Base-by-base conservation (phyloP, 805 yeast genomes). In the Metschnikowia lachancei region DNA sequence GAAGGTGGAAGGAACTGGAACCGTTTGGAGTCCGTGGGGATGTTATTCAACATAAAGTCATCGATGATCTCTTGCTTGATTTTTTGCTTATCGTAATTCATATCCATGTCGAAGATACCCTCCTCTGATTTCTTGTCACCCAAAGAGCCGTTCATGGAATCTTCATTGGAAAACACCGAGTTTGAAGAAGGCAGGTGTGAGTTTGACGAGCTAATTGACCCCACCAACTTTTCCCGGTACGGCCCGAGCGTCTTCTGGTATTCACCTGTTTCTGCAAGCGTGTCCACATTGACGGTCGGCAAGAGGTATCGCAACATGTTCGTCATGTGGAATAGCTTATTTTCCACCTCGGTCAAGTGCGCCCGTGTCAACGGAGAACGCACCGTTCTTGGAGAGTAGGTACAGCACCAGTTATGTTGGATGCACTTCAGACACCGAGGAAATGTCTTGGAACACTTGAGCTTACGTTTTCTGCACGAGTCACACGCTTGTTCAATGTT, bases 291-390 rank as follows among this genome's bases (percentile, higher is more conserved):
- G 31, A 50, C 48, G 43, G 51, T 36, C 4, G 74, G 70, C 41
- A 72, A 54, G 41, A 72, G 58, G 46, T 52, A 70, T 28, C 60
- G 57, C 34, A 72, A 43, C 47, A 71, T 45, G 35, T 57, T 57
- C 37, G 68, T 65, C 46, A 68, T 59, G 17, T 58, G 56, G 38
- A 54, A 55, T 26, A 67, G 66, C 46, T 61, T 59, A 46, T 70
- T 75, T 63, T 88, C 96, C 24, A 88, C 89, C 43, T 77, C 77
- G 13, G 95, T 87, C 53, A 88, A 67, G 66, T 87, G 85, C 3
- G 85, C 88, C 54, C 96, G 70, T 0, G 96, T 88, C 46, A 88
- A 67, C 0, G 96, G 96, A 4, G 92, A 82, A 45, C 96, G 71
- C 29, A 85, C 83, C 1, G 83, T 77, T 50, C 86, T 73, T 13